A percentile compares a stretch with the other conserved stretches of the same genome.
Evolutionary conservation across 306 rosid species (phyloP).

Genomic region (Arachis stenosperma): DNA sequence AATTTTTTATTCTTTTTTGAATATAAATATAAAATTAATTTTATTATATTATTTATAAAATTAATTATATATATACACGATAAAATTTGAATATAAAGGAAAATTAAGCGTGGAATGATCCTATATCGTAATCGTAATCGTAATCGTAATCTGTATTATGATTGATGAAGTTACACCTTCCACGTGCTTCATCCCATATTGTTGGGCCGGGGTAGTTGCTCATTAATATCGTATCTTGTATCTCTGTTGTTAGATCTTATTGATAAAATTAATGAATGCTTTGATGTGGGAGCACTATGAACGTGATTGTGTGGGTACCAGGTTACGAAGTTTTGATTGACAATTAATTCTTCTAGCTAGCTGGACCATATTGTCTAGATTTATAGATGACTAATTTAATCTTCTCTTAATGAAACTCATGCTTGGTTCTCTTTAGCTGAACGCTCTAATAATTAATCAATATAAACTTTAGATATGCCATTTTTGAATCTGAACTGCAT

Average conservation of each 20-base stretch:
- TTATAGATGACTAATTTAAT: background rate
- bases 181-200: background rate
- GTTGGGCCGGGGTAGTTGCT: background rate
- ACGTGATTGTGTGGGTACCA: background rate
- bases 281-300: background rate
- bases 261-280: background rate
- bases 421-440: background rate
- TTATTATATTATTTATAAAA: no score
- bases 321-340: slow-evolving; percentile 1
- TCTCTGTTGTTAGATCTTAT: background rate
- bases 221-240: background rate
- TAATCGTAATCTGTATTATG: no score
- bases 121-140: no score
- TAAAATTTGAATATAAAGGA: no score
- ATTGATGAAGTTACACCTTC: no score
- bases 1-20: no score
- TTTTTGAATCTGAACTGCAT: no score
- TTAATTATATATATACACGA: no score
- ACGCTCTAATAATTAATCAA: background rate
- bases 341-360: background rate
- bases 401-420: background rate
- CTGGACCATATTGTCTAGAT: background rate
- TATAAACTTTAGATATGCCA: no score
- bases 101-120: no score
- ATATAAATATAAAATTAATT: no score